Percentiles rank a stretch among this genome's conserved stretches.
These are phyloP conservation scores for Cordyceps pruinosa DNA, from an alignment of 2,329 filamentous ascomycete species.

Conservation along the genomic window DNA sequence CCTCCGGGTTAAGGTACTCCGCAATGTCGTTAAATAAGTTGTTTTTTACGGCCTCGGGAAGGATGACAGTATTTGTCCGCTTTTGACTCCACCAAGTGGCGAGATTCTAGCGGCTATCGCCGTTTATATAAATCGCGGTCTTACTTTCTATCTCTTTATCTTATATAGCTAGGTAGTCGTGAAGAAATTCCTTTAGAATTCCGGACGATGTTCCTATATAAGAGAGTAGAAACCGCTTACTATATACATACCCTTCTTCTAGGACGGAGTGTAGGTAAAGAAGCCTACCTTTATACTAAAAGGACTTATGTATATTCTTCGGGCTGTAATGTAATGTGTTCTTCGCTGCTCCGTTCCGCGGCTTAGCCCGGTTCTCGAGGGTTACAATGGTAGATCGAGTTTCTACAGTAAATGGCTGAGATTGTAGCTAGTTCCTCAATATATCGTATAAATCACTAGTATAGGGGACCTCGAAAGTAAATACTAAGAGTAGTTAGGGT, in stretches of 20 bases:
- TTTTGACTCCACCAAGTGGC: conserved; percentile 17
- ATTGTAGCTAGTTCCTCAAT: not conserved
- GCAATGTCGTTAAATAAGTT: conserved; percentile 26
- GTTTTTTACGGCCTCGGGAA: conserved; percentile 14
- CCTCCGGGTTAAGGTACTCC: conserved; percentile 28
- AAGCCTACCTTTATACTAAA: conserved; percentile 13
- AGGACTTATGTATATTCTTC: conserved; percentile 5
- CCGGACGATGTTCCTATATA: conserved; percentile 18
- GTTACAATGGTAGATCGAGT: not conserved
- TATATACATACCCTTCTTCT: conserved; percentile 10
- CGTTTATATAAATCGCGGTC: conserved; percentile 24
- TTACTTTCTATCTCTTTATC: conserved; percentile 23
- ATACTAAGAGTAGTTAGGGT: conserved; percentile 14
- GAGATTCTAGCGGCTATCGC: conserved; percentile 19
- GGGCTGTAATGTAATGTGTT: not conserved
- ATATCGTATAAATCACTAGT: not conserved
- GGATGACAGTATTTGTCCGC: conserved; percentile 17
- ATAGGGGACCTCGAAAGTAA: conserved; percentile 15
- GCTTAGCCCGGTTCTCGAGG: not conserved
- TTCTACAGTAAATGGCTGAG: not conserved
- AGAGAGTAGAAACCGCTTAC: conserved; percentile 20
- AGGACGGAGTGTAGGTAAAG: conserved; percentile 12
- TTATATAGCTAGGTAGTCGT: conserved; percentile 24
- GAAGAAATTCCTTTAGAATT: conserved; percentile 23
- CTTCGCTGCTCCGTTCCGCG: not conserved